Conservation (phyloP, 345 rosid species). For the Citrus mangshanensis region DNA sequence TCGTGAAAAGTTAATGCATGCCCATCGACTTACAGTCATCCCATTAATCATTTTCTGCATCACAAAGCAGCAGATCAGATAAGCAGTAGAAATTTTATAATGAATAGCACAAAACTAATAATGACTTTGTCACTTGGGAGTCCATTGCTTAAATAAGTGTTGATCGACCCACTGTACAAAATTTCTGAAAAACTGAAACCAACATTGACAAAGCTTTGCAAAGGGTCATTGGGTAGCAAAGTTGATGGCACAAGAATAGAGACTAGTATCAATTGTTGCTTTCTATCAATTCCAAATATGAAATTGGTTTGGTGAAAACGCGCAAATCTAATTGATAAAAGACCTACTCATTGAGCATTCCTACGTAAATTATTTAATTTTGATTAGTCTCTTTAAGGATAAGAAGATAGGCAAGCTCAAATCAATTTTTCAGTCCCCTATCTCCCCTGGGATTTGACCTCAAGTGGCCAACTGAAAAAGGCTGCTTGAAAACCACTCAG, state of each 20-base stretch:
- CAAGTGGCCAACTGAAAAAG: too few relatives aligned
- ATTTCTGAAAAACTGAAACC: not conserved
- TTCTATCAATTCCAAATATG: not conserved
- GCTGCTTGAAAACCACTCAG: too few relatives aligned
- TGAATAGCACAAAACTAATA: not conserved
- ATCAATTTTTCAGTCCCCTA: too few relatives aligned
- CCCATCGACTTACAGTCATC: constrained; percentile 94
- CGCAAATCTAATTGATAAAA: not conserved
- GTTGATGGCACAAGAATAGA: not conserved
- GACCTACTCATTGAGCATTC: not conserved
- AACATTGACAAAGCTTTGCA: not conserved
- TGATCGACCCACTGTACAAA: not conserved
- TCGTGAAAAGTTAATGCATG: constrained; percentile 92
- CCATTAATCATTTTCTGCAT: constrained; percentile 96
- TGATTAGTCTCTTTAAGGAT: not conserved
- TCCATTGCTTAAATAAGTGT: not conserved
- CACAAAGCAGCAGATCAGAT: not conserved
- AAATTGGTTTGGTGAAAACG: not conserved
- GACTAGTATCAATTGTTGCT: not conserved
- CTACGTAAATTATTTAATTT: not conserved
- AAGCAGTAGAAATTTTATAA: constrained; percentile 7
- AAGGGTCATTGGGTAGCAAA: not conserved
- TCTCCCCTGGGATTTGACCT: too few relatives aligned
- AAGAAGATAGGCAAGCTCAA: too few relatives aligned
- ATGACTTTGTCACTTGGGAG: not conserved